Conservation (phyloP, 805 yeast species). For the Schwanniomyces vanrijiae region DNA sequence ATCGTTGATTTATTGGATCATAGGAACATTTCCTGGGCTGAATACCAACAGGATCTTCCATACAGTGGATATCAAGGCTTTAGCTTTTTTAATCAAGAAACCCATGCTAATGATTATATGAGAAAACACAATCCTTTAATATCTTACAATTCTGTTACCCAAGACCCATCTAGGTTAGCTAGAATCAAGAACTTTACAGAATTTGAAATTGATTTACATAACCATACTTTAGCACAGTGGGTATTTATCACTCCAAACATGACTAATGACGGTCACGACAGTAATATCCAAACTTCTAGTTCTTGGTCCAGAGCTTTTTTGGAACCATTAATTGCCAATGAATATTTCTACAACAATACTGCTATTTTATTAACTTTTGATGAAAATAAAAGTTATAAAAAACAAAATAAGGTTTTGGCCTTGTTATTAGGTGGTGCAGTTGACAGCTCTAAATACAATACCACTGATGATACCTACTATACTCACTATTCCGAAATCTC, state of each 20-base stretch:
- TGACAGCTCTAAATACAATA: constrained; percentile 40
- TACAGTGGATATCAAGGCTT: constrained; percentile 53
- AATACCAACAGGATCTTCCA: constrained; percentile 54
- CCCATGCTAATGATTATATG: constrained; percentile 46
- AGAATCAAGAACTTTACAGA: constrained; percentile 50
- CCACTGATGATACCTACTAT: constrained; percentile 48
- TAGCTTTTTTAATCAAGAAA: constrained; percentile 43
- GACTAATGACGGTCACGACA: constrained; percentile 54
- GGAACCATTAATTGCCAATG: constrained; percentile 42
- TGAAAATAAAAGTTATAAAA: constrained; percentile 44
- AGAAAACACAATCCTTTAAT: constrained; percentile 54
- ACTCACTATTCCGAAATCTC: constrained; percentile 53
- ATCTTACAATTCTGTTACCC: constrained; percentile 38
- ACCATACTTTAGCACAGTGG: constrained; percentile 50
- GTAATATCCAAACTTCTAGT: constrained; percentile 46
- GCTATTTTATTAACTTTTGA: constrained; percentile 51
- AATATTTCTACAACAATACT: constrained; percentile 47
- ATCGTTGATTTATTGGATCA: constrained; percentile 49
- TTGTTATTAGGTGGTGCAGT: constrained; percentile 49
- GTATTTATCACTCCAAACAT: constrained; percentile 53
- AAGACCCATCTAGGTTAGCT: constrained; percentile 33
- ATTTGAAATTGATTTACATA: constrained; percentile 39
- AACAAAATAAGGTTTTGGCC: constrained; percentile 46
- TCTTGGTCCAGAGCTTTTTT: constrained; percentile 50
- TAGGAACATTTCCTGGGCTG: constrained; percentile 50